Conservation (phyloP, 192 early-diverging fungal genomes). For the Phycomyces blakesleeanus region DNA sequence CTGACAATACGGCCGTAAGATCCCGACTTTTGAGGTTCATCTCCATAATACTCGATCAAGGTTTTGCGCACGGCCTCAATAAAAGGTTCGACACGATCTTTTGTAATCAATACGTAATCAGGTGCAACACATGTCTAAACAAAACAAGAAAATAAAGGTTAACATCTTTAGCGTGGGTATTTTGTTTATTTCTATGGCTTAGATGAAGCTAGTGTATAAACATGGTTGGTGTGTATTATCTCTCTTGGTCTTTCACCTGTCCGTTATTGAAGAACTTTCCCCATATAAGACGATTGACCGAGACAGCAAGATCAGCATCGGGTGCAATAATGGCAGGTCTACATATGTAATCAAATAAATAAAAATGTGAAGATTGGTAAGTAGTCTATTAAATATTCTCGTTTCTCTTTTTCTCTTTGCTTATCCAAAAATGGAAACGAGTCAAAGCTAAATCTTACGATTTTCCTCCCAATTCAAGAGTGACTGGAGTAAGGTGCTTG, state of each 20-base stretch:
- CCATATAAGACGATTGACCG: slow-evolving; percentile 71
- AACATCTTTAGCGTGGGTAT: neutral
- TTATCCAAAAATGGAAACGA: neutral
- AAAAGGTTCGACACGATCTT: slow-evolving; percentile 55
- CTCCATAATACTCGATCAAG: slow-evolving; percentile 45
- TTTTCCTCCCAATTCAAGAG: slow-evolving; percentile 94
- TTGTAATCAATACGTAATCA: slow-evolving; percentile 77
- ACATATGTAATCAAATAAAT: neutral
- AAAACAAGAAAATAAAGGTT: neutral
- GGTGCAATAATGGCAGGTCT: slow-evolving; percentile 61
- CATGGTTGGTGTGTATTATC: neutral
- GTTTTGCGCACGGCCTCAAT: slow-evolving; percentile 50
- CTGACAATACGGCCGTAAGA: slow-evolving; percentile 73
- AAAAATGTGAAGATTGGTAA: no score
- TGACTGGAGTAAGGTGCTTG: slow-evolving; percentile 73
- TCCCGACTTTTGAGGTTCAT: slow-evolving; percentile 43
- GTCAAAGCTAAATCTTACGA: slow-evolving; percentile 23
- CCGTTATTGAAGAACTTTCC: slow-evolving; percentile 80
- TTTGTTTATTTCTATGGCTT: neutral
- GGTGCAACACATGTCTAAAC: slow-evolving; percentile 78
- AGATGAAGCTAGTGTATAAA: no score
- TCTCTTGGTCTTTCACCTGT: slow-evolving; percentile 50
- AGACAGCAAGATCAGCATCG: slow-evolving; percentile 52
- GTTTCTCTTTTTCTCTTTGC: no score
- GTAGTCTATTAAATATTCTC: no score